Conservation (phyloP, 768 basidiomycete species). For the Leccinum fibrillosum region DNA sequence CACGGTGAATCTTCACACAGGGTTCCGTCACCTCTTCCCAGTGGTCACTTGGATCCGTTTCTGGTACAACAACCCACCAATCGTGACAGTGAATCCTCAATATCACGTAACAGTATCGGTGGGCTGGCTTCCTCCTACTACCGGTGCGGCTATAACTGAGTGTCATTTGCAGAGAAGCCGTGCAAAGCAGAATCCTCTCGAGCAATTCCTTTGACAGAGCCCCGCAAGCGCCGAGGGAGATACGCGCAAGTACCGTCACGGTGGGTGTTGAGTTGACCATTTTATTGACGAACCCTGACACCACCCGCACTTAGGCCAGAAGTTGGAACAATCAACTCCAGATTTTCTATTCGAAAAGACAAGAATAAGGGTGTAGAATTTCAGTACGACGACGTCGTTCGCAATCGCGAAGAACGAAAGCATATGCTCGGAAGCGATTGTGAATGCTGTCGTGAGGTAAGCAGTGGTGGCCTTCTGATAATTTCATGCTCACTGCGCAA, state of each 20-base stretch:
- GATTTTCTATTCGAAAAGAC: constrained; percentile 62
- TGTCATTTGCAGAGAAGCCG: constrained; percentile 7
- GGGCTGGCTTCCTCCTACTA: neutral
- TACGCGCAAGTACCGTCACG: constrained; percentile 41
- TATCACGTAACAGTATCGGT: constrained; percentile 8
- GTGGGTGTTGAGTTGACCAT: constrained; percentile 20
- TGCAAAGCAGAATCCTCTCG: constrained; percentile 12
- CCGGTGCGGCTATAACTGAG: neutral
- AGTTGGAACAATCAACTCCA: constrained; percentile 53
- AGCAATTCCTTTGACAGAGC: constrained; percentile 14
- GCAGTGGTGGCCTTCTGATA: constrained; percentile 16
- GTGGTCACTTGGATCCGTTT: constrained; percentile 11
- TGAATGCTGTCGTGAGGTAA: constrained; percentile 75
- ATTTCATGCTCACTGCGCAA: neutral
- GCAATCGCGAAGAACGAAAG: constrained; percentile 59
- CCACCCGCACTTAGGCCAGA: constrained; percentile 15
- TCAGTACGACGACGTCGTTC: constrained; percentile 76
- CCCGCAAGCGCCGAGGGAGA: constrained; percentile 56
- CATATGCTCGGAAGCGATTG: constrained; percentile 75
- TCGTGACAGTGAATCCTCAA: neutral
- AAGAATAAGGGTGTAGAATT: constrained; percentile 63
- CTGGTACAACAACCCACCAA: neutral
- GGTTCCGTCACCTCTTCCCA: constrained; percentile 2
- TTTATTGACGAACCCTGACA: neutral
- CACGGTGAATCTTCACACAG: constrained; percentile 11